Conservation (phyloP, 2,329 filamentous ascomycete species). For the Didymella exigua region DNA sequence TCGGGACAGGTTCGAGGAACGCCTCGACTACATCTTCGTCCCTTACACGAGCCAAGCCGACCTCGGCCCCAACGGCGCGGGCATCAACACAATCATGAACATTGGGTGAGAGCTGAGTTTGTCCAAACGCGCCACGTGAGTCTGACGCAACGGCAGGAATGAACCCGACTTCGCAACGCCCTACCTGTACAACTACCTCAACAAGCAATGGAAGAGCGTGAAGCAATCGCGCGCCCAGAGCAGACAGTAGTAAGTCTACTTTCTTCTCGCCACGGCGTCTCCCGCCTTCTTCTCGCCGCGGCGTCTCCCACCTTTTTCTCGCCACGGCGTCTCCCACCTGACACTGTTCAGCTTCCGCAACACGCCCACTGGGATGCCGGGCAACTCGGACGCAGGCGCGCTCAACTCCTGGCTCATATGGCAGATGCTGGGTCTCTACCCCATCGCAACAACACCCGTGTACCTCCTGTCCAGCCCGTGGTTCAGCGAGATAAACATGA, state of each 20-base stretch:
- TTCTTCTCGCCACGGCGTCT: too few relatives aligned
- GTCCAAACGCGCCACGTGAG: too few relatives aligned
- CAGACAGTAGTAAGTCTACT: slow-evolving; percentile 37
- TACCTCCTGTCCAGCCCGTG: slow-evolving; percentile 62
- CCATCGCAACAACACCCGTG: slow-evolving; percentile 68
- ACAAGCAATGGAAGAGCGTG: slow-evolving; percentile 48
- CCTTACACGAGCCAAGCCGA: slow-evolving; percentile 41
- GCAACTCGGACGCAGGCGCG: slow-evolving; percentile 52
- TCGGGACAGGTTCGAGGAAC: slow-evolving; percentile 35
- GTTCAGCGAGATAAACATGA: slow-evolving; percentile 60
- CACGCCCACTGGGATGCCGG: slow-evolving; percentile 46
- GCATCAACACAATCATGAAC: slow-evolving; percentile 59
- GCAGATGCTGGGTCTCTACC: slow-evolving; percentile 55
- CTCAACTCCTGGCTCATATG: slow-evolving; percentile 57
- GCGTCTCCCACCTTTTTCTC: too few relatives aligned
- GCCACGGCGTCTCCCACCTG: neutral
- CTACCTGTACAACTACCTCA: slow-evolving; percentile 56
- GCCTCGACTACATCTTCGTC: slow-evolving; percentile 48
- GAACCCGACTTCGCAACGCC: slow-evolving; percentile 71
- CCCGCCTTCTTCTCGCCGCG: neutral
- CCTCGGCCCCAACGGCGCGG: slow-evolving; percentile 44
- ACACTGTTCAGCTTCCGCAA: slow-evolving; percentile 26
- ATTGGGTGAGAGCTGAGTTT: slow-evolving; percentile 16
- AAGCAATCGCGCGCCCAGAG: slow-evolving; percentile 36
- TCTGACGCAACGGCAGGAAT: slow-evolving; percentile 53